Conservation (phyloP, 148 eudicot genomes). For the Gaultheria prostrata region DNA sequence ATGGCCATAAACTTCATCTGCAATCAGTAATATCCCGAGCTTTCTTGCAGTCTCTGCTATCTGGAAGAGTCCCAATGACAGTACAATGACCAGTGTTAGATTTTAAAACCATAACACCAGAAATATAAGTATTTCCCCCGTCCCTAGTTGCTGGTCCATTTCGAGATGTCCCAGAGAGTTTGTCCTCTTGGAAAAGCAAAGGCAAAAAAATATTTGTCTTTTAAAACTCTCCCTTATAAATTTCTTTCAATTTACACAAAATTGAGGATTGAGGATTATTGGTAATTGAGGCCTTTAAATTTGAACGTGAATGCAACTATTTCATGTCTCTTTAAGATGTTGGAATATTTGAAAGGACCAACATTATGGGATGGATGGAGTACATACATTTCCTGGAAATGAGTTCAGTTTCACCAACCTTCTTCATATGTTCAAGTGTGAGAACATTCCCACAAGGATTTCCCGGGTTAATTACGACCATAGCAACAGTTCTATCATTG, state of each 20-base stretch:
- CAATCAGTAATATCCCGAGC: constrained; percentile 67
- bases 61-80: constrained; percentile 22
- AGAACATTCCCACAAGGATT: constrained; percentile 85
- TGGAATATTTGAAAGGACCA: background rate
- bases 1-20: constrained; percentile 75
- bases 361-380: background rate
- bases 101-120: background rate
- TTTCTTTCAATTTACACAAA: too few relatives aligned
- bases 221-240: too few relatives aligned
- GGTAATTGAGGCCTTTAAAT: background rate
- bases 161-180: background rate
- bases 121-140: background rate
- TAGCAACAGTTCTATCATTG: constrained; percentile 79
- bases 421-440: constrained; percentile 44
- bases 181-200: background rate
- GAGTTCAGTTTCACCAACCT: constrained; percentile 34
- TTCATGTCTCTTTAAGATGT: background rate
- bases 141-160: background rate
- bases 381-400: background rate
- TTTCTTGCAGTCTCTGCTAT: constrained; percentile 70
- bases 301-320: background rate
- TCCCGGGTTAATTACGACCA: constrained; percentile 73
- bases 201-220: background rate
- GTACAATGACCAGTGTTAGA: background rate
- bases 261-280: background rate